Conservation (phyloP, 345 rosid genomes). For the Pelargonium nanum region DNA sequence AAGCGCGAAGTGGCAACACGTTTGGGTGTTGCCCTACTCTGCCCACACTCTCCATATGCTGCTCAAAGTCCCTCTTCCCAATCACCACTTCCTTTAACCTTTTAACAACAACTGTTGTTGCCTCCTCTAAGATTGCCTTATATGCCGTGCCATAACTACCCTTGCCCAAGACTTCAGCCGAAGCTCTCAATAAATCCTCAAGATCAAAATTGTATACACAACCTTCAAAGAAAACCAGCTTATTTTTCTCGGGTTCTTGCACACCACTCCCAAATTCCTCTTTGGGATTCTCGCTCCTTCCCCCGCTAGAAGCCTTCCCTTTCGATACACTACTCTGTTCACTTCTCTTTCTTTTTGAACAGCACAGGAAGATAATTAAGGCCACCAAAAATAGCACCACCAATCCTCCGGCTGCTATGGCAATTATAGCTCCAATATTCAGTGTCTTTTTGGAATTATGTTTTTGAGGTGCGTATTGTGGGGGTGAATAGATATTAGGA, state of each 20-base stretch:
- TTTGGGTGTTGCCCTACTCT: constrained; percentile 54
- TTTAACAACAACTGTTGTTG: constrained; percentile 73
- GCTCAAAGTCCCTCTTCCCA: constrained; percentile 80
- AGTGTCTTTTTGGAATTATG: constrained; percentile 27
- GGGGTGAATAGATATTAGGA: constrained; percentile 33
- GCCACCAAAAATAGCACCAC: constrained; percentile 35
- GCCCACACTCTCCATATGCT: constrained; percentile 81
- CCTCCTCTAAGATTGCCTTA: constrained; percentile 79
- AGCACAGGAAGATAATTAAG: constrained; percentile 40
- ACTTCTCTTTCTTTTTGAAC: constrained; percentile 48
- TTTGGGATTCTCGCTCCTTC: constrained; percentile 58
- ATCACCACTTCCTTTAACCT: constrained; percentile 70
- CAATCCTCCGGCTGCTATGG: constrained; percentile 53
- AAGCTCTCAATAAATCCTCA: constrained; percentile 80
- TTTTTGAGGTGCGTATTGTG: constrained; percentile 13
- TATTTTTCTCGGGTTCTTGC: constrained; percentile 68
- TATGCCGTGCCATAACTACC: constrained; percentile 82
- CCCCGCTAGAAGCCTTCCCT: constrained; percentile 37
- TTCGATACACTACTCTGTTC: constrained; percentile 32
- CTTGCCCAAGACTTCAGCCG: constrained; percentile 88
- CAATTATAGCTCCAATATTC: constrained; percentile 50
- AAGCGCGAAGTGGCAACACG: constrained; percentile 68
- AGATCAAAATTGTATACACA: constrained; percentile 67
- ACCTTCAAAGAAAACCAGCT: constrained; percentile 79
- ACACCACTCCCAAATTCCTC: constrained; percentile 75